Evolutionary conservation across 176 grass and related monocot species (phyloP).

Genomic region (Poa annua): DNA sequence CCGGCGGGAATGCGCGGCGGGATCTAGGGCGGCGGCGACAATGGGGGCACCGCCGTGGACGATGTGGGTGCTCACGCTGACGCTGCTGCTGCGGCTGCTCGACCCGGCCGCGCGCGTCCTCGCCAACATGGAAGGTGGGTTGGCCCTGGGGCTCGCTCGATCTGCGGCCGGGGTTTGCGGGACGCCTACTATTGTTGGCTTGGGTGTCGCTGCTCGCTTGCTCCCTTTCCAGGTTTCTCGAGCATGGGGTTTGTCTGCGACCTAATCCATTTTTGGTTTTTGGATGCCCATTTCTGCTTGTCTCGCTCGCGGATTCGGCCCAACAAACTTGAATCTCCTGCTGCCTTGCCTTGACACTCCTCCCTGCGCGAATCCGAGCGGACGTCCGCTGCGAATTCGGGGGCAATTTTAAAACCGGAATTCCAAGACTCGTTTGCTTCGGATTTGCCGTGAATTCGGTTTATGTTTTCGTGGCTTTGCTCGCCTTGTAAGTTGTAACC

Average conservation of each 20-base stretch:
- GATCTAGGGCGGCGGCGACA: constrained; percentile 50
- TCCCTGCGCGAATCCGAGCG: neutral
- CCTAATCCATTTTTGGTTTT: neutral
- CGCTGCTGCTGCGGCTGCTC: constrained; percentile 54
- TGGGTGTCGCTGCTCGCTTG: neutral
- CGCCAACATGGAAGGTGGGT: constrained; percentile 83
- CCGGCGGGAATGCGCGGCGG: constrained; percentile 52
- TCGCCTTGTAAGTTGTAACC: neutral
- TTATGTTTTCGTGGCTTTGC: neutral
- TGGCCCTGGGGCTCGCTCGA: neutral
- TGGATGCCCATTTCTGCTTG: neutral
- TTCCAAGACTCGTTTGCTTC: neutral
- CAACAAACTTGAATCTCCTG: neutral
- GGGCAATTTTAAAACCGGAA: too few species aligned
- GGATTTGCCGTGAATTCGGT: constrained; percentile 24
- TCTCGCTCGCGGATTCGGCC: neutral
- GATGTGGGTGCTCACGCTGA: constrained; percentile 11
- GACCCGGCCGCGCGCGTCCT: constrained; percentile 54
- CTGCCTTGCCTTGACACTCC: neutral
- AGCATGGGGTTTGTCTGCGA: neutral
- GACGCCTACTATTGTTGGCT: neutral
- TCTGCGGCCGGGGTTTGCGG: neutral
- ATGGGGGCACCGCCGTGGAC: constrained; percentile 48
- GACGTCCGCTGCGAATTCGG: neutral
- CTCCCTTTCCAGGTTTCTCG: neutral